Base-by-base conservation (phyloP, 768 basidiomycete species). In the Naganishia kalamii region DNA sequence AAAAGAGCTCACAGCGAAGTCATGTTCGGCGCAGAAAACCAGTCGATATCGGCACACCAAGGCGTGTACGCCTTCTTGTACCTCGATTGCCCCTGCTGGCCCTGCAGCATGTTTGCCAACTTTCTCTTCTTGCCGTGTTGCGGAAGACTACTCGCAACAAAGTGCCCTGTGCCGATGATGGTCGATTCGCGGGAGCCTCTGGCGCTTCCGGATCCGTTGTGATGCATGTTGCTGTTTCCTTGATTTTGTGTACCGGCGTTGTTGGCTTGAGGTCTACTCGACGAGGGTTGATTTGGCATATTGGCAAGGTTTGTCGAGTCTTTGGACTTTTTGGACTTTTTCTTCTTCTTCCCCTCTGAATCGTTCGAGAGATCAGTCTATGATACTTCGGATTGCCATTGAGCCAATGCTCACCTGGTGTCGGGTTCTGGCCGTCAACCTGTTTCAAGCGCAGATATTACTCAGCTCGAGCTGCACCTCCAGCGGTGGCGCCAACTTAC, bases 21-120 rank as follows among this genome's bases (percentile, higher is more conserved):
- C 25, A 64, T 52, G 13, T 52, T 47, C 1, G 41, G 29, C 29
- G 63, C 63, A 29, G 50, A 46, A 25, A 64, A 64, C 86, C 88
- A 88, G 69, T 90, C 84, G 10, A 92, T 81, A 8, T 83, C 76
- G 15, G 79, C 77, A 11, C 85, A 80, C 93, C 92, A 96, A 17
- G 89, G 87, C 33, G 82, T 72, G 60, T 59, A 51, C 69, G 66
- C 54, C 68, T 29, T 80, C 13, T 23, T 12, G 11, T 80, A 71
- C 33, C 83, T 79, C 70, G 84, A 83, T 70, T 82, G 83, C 75
- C 83, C 83, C 78, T 79, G 25, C 32, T 62, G 60, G 37, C 37
- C 37, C 17, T 10, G 43, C 43, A 44, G 12, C 35, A 47, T 35
- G 12, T 23, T n/a, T 11, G 37, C 46, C 13, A 62, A 48, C 25